Conservation (phyloP, 1,284 basidiomycete genomes). For the Taiwanofungus camphoratus region DNA sequence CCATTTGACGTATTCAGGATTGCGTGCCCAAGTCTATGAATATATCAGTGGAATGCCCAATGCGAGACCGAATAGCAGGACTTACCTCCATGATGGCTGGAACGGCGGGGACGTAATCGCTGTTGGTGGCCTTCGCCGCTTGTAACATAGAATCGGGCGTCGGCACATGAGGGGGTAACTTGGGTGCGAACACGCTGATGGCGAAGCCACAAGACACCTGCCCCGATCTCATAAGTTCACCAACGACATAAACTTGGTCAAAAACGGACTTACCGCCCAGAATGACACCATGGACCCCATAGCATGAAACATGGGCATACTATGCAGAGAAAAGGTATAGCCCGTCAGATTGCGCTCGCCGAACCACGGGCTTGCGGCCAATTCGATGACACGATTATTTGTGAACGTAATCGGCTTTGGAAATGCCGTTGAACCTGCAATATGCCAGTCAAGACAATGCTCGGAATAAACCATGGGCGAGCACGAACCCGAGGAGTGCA, state of each 20-base stretch:
- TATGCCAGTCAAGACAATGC: background rate
- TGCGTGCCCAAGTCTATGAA: slow-evolving; percentile 4
- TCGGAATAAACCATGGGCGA: background rate
- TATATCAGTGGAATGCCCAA: background rate
- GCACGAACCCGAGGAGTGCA: slow-evolving; percentile 30
- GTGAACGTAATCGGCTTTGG: slow-evolving; percentile 13
- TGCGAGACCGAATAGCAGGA: background rate
- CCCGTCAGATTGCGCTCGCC: slow-evolving; percentile 7
- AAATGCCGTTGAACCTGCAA: slow-evolving; percentile 12
- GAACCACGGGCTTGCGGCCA: slow-evolving; percentile 1
- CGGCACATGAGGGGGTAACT: slow-evolving; percentile 8
- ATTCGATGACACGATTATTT: background rate
- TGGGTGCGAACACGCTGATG: slow-evolving; percentile 5
- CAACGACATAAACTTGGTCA: too few species aligned
- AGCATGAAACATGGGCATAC: slow-evolving; percentile 11
- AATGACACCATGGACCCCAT: slow-evolving; percentile 8
- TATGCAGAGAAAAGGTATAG: slow-evolving; percentile 5
- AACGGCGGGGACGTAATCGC: slow-evolving; percentile 7
- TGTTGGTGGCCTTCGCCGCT: background rate
- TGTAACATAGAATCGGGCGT: slow-evolving; percentile 9
- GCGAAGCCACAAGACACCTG: slow-evolving; percentile 6
- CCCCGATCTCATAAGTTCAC: too few species aligned
- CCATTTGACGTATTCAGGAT: slow-evolving; percentile 7
- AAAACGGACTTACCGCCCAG: slow-evolving; percentile 5
- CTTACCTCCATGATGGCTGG: slow-evolving; percentile 5